A percentile compares a stretch with the other conserved stretches of the same genome.
phyloP scores from a whole-genome alignment of 129 eudicot genomes.

The Helianthus tuberosus region DNA sequence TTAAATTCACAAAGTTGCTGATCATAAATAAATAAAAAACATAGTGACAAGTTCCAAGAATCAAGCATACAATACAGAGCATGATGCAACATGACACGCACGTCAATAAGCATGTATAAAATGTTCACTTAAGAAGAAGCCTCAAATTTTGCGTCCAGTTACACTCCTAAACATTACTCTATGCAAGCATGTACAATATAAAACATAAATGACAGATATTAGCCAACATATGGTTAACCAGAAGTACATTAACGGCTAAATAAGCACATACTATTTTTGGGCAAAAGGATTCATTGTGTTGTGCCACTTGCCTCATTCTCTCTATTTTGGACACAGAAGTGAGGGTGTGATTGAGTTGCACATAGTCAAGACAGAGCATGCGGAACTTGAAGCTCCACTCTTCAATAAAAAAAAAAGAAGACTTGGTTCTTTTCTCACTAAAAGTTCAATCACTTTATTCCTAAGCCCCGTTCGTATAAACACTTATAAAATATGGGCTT shows the following conservation, averaged over 20 bases:
- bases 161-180: slow-evolving; percentile 2
- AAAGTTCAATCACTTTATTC: neutral
- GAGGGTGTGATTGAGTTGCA: neutral
- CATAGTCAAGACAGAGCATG: neutral
- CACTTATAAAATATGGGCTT: no score
- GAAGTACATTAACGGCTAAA: neutral
- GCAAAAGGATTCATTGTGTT: neutral
- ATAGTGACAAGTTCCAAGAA: slow-evolving; percentile 16
- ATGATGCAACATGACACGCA: slow-evolving; percentile 9
- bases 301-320: neutral
- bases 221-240: slow-evolving; percentile 2
- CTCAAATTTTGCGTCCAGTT: neutral
- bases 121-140: neutral
- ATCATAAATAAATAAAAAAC: neutral
- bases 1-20: neutral
- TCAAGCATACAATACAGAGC: slow-evolving; percentile 2
- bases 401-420: neutral
- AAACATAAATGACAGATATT: slow-evolving; percentile 4
- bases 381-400: neutral
- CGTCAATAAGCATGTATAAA: neutral
- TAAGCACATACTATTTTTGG: slow-evolving; percentile 4
- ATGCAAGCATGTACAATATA: slow-evolving; percentile 1
- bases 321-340: neutral
- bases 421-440: neutral
- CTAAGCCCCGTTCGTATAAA: no score